Percentiles rank a stretch among this genome's conserved stretches.
Evolutionary conservation across 2,329 filamentous ascomycete species (phyloP).

Genomic region (Calonectria pseudoreteaudii): DNA sequence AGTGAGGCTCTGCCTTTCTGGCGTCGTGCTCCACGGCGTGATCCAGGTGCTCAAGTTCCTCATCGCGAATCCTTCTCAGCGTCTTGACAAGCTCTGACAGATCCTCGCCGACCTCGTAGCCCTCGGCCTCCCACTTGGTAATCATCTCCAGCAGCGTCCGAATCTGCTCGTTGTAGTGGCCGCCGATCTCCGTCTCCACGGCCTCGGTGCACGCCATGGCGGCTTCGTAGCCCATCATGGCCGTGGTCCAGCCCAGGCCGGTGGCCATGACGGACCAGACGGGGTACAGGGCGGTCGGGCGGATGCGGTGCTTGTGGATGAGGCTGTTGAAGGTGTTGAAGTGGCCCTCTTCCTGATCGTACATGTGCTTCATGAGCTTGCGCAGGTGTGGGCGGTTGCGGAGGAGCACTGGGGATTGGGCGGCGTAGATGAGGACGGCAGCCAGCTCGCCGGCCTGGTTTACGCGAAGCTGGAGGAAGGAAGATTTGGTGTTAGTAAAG

Average conservation of each 20-base stretch:
- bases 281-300: conserved; percentile 92
- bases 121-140: conserved; percentile 77
- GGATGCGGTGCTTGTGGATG: conserved; percentile 86
- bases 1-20: conserved; percentile 89
- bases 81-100: conserved; percentile 78
- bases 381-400: conserved; percentile 87
- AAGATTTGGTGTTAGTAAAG: conserved; percentile 21
- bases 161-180: conserved; percentile 95
- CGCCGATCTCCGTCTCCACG: conserved; percentile 97
- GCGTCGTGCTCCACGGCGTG: conserved; percentile 94
- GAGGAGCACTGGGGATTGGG: conserved; percentile 86
- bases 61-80: conserved; percentile 87
- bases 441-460: conserved; percentile 99
- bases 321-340: conserved; percentile 87
- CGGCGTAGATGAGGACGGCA: conserved; percentile 91
- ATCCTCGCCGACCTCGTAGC: conserved; percentile 85
- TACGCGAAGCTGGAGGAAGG: conserved; percentile 82
- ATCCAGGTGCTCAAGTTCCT: conserved; percentile 96
- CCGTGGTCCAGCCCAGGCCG: conserved; percentile 89
- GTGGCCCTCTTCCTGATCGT: conserved; percentile 93
- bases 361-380: conserved; percentile 96
- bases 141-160: conserved; percentile 85
- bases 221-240: conserved; percentile 88
- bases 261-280: conserved; percentile 86
- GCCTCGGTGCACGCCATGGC: conserved; percentile 99